Evolutionary conservation across 2,329 filamentous ascomycete genomes (phyloP), one percentile per base, ranked within the genome.

Genomic region (Calonectria fujianensis): DNA sequence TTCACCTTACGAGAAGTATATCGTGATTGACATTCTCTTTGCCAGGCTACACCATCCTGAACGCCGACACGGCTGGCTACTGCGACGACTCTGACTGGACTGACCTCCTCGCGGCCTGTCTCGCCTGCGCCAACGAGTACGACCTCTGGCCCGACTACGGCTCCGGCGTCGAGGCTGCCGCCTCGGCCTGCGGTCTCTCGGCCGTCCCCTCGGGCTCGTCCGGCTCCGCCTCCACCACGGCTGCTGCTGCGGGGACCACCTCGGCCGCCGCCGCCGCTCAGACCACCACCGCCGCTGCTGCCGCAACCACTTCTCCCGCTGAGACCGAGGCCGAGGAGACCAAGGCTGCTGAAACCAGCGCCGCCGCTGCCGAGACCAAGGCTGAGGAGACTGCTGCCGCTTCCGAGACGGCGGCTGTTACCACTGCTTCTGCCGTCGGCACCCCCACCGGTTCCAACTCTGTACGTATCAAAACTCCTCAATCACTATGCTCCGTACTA

Each of bases 121-220:
- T 89, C 35, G 80, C 86, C 61, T 89, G 88, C 72, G 87, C 87
- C 52, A 75, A 84, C 39, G 78, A 84, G 27, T 85, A 84, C 68
- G 80, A 87, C 37, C 87, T 89, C 76, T 89, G 87, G 87, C 77
- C 83, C 54, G 83, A 85, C 74, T 89, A 89, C 65, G 85, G 86
- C 20, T 71, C 77, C 24, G 81, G 83, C 13, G 84, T 89, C 27
- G 74, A 77, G 24, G 77, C 77, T 1, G 86, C 85, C 29, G 87
- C 87, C 16, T 74, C 82, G 20, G 82, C 78, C 11, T 87, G 86
- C 74, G 83, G 83, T 24, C 72, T 82, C 31, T 76, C 79, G 50
- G 80, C 80, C 51, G 80, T 78, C 13, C 82, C 82, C 37, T 70
- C 74, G 29, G 74, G 65, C 39, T 65, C 75, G 31, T 69, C 75